phyloP scores from a whole-genome alignment of 169 alveolate species.

The Eimeria tenella region DNA sequence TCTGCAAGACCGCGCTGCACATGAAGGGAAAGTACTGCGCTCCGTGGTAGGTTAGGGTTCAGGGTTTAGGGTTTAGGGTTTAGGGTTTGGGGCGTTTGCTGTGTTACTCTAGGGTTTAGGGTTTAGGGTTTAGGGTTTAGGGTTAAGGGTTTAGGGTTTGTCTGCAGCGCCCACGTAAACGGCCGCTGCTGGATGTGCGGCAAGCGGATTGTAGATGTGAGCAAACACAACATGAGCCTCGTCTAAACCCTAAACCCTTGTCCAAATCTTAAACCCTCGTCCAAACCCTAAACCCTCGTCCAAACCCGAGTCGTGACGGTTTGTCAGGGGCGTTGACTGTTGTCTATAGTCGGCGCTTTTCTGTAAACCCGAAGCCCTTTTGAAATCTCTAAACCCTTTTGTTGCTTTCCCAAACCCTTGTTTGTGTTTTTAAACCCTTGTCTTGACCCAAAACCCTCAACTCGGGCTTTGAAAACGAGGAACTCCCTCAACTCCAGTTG shows the following conservation, averaged over 20 bases:
- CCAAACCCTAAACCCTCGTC: not conserved
- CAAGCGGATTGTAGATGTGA: conserved; percentile 75
- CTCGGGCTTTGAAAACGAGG: not conserved
- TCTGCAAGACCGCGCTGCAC: conserved; percentile 78
- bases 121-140: not conserved
- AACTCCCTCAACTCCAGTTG: not conserved
- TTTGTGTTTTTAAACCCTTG: not conserved
- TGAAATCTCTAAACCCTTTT: not conserved
- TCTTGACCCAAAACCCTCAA: not conserved
- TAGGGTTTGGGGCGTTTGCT: not conserved
- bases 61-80: conserved; percentile 21
- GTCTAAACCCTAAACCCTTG: conserved; percentile 56
- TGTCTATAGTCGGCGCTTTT: no score
- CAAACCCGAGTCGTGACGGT: no score
- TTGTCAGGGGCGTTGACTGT: no score
- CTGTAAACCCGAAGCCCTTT: no score
- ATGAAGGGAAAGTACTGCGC: conserved; percentile 80
- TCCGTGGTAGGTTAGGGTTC: conserved; percentile 65
- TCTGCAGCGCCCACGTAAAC: conserved; percentile 80
- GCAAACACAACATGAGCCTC: conserved; percentile 80
- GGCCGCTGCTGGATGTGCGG: conserved; percentile 82
- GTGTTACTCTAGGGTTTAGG: not conserved
- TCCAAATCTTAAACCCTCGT: not conserved
- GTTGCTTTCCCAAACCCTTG: not conserved
- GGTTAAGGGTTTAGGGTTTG: not conserved